These are phyloP conservation scores for Hylodesmum podocarpum DNA, from an alignment of 306 rosid genomes.

Conservation along the genomic window DNA sequence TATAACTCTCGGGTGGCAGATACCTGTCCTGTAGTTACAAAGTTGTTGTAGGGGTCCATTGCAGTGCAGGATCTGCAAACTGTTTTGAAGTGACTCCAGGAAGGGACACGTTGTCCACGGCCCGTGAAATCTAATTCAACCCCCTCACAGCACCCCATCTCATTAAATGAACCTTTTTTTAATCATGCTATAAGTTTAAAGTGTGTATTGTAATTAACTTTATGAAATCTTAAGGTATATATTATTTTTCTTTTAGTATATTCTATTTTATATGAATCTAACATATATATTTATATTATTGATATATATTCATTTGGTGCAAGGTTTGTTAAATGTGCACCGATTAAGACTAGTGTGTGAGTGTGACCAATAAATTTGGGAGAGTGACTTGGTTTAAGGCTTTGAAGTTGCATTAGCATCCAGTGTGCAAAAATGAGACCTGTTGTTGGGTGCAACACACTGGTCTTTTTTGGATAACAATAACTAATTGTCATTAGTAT, in stretches of 20 bases:
- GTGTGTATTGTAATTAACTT: too few species aligned
- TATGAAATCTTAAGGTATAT: too few species aligned
- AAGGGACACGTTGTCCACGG: constrained; percentile 57
- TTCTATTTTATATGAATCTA: too few species aligned
- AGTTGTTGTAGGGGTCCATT: constrained; percentile 45
- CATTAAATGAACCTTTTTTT: constrained; percentile 33
- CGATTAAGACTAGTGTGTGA: neutral
- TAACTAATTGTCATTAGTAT: neutral
- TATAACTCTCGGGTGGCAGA: constrained; percentile 15
- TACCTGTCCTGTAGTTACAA: constrained; percentile 28
- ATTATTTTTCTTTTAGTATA: too few species aligned
- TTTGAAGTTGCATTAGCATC: constrained; percentile 11
- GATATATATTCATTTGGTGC: constrained; percentile 1
- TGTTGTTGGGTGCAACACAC: constrained; percentile 19
- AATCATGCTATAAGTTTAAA: too few species aligned
- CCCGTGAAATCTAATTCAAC: constrained; percentile 53
- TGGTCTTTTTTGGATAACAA: constrained; percentile 23
- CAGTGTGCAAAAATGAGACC: constrained; percentile 34
- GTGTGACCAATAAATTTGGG: constrained; percentile 31
- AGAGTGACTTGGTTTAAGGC: neutral
- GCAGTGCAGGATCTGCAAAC: constrained; percentile 48
- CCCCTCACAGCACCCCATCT: constrained; percentile 11
- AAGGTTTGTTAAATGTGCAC: too few species aligned
- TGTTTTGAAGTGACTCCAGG: constrained; percentile 70
- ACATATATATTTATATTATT: neutral